Conservation (phyloP, 768 basidiomycete species). For the Hypholoma sublateritium region DNA sequence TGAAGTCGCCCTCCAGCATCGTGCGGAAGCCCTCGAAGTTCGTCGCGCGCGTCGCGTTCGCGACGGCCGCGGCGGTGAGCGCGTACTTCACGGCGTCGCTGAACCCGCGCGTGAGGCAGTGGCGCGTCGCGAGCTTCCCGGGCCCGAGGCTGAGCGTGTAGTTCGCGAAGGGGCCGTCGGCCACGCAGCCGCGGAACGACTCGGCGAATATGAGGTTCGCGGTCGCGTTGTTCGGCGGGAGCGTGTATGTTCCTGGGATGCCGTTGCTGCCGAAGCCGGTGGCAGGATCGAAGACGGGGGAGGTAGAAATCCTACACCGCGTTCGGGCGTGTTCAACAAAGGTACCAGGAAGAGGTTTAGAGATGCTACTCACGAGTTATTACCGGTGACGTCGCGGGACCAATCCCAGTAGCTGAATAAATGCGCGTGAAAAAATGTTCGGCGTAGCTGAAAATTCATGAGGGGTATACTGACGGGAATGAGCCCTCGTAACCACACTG, state of each 20-base stretch:
- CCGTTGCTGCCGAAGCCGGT: conserved; percentile 38
- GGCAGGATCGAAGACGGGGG: conserved; percentile 32
- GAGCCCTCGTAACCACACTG: conserved; percentile 32
- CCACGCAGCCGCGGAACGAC: conserved; percentile 22
- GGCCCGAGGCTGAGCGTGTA: conserved; percentile 32
- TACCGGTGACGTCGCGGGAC: conserved; percentile 26
- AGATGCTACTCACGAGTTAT: conserved; percentile 13
- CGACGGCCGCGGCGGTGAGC: conserved; percentile 17
- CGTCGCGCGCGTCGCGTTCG: conserved; percentile 17
- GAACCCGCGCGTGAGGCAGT: conserved; percentile 31
- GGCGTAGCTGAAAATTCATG: neutral
- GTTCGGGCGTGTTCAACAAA: neutral
- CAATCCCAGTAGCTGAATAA: conserved; percentile 36
- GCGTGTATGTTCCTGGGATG: conserved; percentile 18
- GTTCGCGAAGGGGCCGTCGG: conserved; percentile 31
- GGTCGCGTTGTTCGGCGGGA: conserved; percentile 14
- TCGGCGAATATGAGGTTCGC: conserved; percentile 5
- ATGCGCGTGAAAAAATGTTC: neutral
- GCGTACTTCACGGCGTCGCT: conserved; percentile 18
- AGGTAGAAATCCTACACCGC: conserved; percentile 22
- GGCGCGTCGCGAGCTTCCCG: conserved; percentile 26
- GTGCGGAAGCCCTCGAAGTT: conserved; percentile 30
- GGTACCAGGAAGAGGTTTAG: neutral
- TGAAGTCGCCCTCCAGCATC: conserved; percentile 31
- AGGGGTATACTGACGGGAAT: conserved; percentile 23